A percentile compares a stretch with the other conserved stretches of the same genome.
Conservation (phyloP, 179 eudicot species). For the Gypsophila paniculata region DNA sequence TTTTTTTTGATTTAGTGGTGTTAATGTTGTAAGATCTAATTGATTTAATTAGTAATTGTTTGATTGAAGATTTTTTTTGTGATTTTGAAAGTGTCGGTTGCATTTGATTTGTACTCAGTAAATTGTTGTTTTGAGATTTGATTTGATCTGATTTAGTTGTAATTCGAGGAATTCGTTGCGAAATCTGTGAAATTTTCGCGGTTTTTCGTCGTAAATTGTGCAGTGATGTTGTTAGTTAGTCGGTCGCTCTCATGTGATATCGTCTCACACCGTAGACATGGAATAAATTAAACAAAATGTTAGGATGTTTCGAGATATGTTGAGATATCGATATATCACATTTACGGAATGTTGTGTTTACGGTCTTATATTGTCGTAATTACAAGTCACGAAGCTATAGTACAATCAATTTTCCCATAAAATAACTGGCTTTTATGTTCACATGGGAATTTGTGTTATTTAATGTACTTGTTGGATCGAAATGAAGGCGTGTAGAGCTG, state of each 20-base stretch:
- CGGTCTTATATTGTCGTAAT: too few species aligned
- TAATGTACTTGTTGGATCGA: conserved; percentile 2
- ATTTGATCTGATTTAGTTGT: conserved; percentile 5
- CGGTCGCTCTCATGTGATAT: too few species aligned
- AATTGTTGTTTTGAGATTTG: neutral
- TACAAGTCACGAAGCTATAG: too few species aligned
- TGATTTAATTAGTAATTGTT: neutral
- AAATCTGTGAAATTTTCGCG: neutral
- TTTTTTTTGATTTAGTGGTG: neutral
- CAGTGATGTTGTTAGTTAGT: neutral
- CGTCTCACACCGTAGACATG: too few species aligned
- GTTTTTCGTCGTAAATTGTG: neutral
- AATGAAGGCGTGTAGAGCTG: neutral
- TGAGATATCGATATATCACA: too few species aligned
- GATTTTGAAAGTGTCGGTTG: conserved; percentile 10
- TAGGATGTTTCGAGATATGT: too few species aligned
- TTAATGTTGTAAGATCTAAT: conserved; percentile 19
- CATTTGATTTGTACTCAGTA: neutral
- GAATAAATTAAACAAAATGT: too few species aligned
- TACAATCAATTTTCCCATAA: too few species aligned
- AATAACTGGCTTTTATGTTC: too few species aligned
- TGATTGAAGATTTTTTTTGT: conserved; percentile 13
- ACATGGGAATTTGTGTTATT: neutral
- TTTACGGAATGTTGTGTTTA: too few species aligned
- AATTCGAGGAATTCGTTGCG: conserved; percentile 8